Conservation (phyloP, 1,284 basidiomycete genomes). For the Sparassis latifolia region DNA sequence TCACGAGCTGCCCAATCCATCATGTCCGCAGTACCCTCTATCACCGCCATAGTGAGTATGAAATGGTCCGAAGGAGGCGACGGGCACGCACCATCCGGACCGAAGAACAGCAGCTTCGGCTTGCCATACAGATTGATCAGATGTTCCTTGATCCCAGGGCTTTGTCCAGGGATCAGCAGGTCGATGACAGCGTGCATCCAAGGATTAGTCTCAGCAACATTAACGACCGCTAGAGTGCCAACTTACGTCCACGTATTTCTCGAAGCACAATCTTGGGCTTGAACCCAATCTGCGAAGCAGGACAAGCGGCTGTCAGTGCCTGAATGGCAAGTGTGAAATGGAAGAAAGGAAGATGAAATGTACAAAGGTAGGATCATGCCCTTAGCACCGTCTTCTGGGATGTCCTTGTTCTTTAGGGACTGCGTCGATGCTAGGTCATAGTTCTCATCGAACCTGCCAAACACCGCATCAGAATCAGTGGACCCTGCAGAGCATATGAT, state of each 20-base stretch:
- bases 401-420: conserved; percentile 98
- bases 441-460: conserved; percentile 84
- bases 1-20: conserved; percentile 99
- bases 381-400: conserved; percentile 95
- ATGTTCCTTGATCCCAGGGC: conserved; percentile 94
- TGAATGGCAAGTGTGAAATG: no score
- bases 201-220: no score
- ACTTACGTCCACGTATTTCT: conserved; percentile 95
- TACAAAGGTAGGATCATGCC: conserved; percentile 91
- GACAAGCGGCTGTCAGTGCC: neutral
- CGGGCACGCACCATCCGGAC: conserved; percentile 74
- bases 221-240: neutral
- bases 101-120: conserved; percentile 96
- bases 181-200: conserved; percentile 69
- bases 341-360: conserved; percentile 17
- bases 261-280: conserved; percentile 82
- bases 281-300: conserved; percentile 64
- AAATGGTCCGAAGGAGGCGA: neutral
- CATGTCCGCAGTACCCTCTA: conserved; percentile 94
- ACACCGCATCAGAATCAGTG: conserved; percentile 1
- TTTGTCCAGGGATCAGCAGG: conserved; percentile 85
- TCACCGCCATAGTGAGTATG: neutral
- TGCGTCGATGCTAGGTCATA: conserved; percentile 98
- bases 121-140: conserved; percentile 89
- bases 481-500: conserved; percentile 6